These are phyloP conservation scores for Polytrichum formosum DNA, from an alignment of 225 moss, liverwort and hornwort species.

Conservation along the genomic window DNA sequence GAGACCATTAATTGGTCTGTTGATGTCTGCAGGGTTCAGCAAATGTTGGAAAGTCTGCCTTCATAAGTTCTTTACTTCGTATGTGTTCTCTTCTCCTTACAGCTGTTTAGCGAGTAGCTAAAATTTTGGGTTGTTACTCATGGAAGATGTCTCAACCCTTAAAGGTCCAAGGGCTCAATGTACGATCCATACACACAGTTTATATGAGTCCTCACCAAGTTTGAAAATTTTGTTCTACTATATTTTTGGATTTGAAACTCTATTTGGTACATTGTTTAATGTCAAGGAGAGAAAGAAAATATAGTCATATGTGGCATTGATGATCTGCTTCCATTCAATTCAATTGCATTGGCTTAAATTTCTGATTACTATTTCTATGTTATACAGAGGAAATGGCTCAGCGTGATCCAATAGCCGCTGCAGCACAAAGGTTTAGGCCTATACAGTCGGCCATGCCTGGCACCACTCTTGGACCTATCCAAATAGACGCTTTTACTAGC, in stretches of 20 bases:
- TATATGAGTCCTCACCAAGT: too few relatives aligned
- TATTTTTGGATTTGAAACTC: too few relatives aligned
- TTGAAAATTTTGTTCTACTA: too few relatives aligned
- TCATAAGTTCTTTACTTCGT: slow-evolving; percentile 89
- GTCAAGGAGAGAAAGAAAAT: too few relatives aligned
- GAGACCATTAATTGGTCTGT: not conserved
- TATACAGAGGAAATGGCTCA: slow-evolving; percentile 76
- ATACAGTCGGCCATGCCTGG: slow-evolving; percentile 99
- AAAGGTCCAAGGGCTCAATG: too few relatives aligned
- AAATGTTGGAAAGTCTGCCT: slow-evolving; percentile 98
- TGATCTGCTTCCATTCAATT: too few relatives aligned
- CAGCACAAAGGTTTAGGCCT: slow-evolving; percentile 83
- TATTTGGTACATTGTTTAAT: too few relatives aligned
- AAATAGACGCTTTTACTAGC: slow-evolving; percentile 85
- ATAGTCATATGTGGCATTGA: too few relatives aligned
- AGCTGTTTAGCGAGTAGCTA: not conserved
- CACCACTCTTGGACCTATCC: slow-evolving; percentile 98
- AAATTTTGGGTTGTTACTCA: too few relatives aligned
- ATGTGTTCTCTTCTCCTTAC: slow-evolving; percentile 22
- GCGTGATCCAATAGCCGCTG: slow-evolving; percentile 73
- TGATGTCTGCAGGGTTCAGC: slow-evolving; percentile 77
- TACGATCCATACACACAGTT: too few relatives aligned
- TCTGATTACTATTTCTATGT: not conserved
- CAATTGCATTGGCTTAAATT: not conserved
- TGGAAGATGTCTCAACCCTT: too few relatives aligned